Base-by-base conservation (phyloP, 2,329 filamentous ascomycete species). In the Apiospora koreana region DNA sequence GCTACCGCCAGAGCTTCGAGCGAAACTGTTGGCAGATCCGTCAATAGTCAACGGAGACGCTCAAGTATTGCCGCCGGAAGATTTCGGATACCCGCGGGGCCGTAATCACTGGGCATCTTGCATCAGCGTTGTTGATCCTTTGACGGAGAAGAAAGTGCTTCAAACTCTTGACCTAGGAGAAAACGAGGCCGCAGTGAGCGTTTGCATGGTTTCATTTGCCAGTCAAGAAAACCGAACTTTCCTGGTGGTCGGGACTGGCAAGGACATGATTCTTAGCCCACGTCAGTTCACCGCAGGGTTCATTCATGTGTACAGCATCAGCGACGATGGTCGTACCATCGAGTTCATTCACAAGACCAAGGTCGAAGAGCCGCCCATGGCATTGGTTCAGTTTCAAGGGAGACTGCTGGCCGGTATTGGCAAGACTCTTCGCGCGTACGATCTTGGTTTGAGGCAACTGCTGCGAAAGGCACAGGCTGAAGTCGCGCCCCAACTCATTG, bases 331-430 rank as follows among this genome's bases (percentile, higher is more conserved):
- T n/a, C 91, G 90, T 69, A 91, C 94, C 76, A 87, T 99, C 21
- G 93, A 98, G 77, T 96, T 98, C 71, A 95, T 98, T 73, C 96
- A 99, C 83, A 98, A 98, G 81, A 99, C 97, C 0, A 94, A 94
- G 77, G 88, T 98, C 8, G 94, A 97, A 74, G 91, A 94, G 73
- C 95, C 95, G 2, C 94, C 97, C 1, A 90, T 94, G 76, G 95
- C 96, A n/a, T 86, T 99, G 21, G 85, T 96, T n/a, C 87, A 90
- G 3, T 99, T 99, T 85, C 95, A 98, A 80, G 97, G 97, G 41
- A 92, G 93, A 74, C 86, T 99, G 0, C 84, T 97, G 3, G 92
- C 92, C n/a, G 96, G 95, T 64, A 87, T 98, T 65, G 95, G 95
- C 69, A 91, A 92, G 75, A 90, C 92, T 43, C 83, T 99, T 31